Base-by-base conservation (phyloP, 2,329 filamentous ascomycete species). In the Diplocarpon mali region DNA sequence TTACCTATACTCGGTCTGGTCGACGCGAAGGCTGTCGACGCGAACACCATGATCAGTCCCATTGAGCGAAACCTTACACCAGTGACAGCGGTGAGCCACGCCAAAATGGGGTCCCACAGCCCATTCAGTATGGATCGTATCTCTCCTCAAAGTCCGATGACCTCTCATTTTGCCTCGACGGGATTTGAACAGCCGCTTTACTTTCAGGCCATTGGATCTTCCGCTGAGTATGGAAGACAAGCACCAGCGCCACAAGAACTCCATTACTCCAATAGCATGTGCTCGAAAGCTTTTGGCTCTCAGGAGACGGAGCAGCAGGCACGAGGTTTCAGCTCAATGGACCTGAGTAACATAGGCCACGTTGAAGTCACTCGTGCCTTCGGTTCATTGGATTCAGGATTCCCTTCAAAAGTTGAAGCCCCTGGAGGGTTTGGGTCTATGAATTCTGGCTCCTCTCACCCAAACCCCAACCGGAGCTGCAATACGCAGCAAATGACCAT, bases 1-100 rank as follows among this genome's bases (percentile, higher is more conserved):
- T 75, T 95, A 59, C 88, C 89, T 0, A 76, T 95, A 28, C 69
- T 94, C 45, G 67, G 69, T 13, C 68, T 81, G 2, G 76, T 80
- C 3, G 69, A 69, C 28, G 63, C 65, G 32, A 69, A 65, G 49
- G 67, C 70, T 38, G 64, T 81, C 14, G 68, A 73, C 17, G 69
- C 70, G 7, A 76, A 83, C 54, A 82, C 77, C 16, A 69, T 82
- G 51, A 80, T 84, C 61, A 83, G 78, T 57, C 80, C 80, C 0
- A 69, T 83, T 2, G 78, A 80, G 53, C 54, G 57, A 38, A 58
- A 50, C 45, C 41, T 54, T n/a, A 57, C 56, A 8, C 59, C 57
- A 5, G 43, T 56, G 14, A 59, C 57, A 10, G 57, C 59, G 11
- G 45, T 51, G 15, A 44, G 46, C 27, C 47, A 45, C 16, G 44